Evolutionary conservation across 805 yeast species (phyloP).

Genomic region (Priceomyces haplophilus): DNA sequence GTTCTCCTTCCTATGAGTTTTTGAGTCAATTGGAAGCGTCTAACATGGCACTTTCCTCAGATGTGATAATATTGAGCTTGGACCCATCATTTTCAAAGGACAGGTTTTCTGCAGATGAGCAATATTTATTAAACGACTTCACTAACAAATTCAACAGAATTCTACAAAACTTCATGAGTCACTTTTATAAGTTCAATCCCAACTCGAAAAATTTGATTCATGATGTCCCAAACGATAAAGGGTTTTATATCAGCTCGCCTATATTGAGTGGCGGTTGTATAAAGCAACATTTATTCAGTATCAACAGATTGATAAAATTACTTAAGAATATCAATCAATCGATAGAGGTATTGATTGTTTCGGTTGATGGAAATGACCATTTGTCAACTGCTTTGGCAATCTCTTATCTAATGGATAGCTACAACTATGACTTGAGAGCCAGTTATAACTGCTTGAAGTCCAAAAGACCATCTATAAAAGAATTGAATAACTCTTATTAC

Average conservation of each 20-base stretch:
- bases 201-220: conserved; percentile 26
- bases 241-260: conserved; percentile 28
- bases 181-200: conserved; percentile 34
- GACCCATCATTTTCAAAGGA: conserved; percentile 31
- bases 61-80: conserved; percentile 34
- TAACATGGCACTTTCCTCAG: conserved; percentile 28
- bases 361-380: conserved; percentile 26
- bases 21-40: conserved; percentile 21
- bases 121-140: conserved; percentile 23
- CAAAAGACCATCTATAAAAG: conserved; percentile 16
- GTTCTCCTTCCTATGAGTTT: conserved; percentile 32
- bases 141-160: conserved; percentile 28
- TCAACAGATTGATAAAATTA: conserved; percentile 33
- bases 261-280: conserved; percentile 34
- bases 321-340: conserved; percentile 29
- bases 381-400: conserved; percentile 32
- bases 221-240: conserved; percentile 24
- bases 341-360: conserved; percentile 31
- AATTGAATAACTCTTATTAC: conserved; percentile 32
- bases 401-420: conserved; percentile 40
- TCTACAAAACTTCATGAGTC: conserved; percentile 36
- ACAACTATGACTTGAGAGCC: conserved; percentile 31
- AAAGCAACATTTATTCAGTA: conserved; percentile 33
- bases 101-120: conserved; percentile 16
- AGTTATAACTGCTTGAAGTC: conserved; percentile 23